Percentiles rank a stretch among this genome's conserved stretches.
These are phyloP conservation scores for Cordyceps farinosa DNA, from an alignment of 2,329 filamentous ascomycete species.

Conservation along the genomic window DNA sequence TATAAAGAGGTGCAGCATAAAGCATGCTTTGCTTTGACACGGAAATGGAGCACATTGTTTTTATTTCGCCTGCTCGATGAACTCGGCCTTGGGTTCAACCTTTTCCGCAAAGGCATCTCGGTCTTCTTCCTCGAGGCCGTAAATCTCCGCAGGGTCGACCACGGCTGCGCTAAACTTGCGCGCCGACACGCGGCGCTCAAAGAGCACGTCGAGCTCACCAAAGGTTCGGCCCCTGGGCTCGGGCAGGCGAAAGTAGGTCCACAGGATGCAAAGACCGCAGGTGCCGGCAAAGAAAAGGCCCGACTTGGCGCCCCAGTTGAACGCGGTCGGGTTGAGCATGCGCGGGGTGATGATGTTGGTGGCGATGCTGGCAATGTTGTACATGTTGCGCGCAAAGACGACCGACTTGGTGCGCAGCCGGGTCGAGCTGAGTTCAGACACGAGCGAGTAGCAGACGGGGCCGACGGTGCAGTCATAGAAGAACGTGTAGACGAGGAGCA, in stretches of 20 bases:
- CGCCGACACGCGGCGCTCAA: slow-evolving; percentile 42
- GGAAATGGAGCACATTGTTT: background rate
- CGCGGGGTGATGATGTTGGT: slow-evolving; percentile 45
- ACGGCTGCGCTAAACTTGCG: slow-evolving; percentile 37
- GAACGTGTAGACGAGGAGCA: slow-evolving; percentile 42
- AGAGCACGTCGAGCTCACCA: slow-evolving; percentile 54
- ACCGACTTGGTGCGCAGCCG: slow-evolving; percentile 46
- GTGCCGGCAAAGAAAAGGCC: slow-evolving; percentile 46
- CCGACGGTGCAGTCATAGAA: slow-evolving; percentile 39
- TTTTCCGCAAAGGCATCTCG: background rate
- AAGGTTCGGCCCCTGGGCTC: slow-evolving; percentile 53
- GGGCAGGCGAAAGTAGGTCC: slow-evolving; percentile 51
- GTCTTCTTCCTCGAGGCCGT: background rate
- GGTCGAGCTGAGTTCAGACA: slow-evolving; percentile 50
- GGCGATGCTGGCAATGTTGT: slow-evolving; percentile 47
- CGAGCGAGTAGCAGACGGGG: slow-evolving; percentile 76
- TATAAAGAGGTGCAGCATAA: background rate
- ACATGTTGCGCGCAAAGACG: slow-evolving; percentile 43
- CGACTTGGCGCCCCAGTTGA: slow-evolving; percentile 46
- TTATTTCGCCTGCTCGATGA: slow-evolving; percentile 7
- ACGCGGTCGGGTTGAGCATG: slow-evolving; percentile 45
- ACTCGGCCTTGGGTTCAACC: background rate
- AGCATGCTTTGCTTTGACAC: background rate
- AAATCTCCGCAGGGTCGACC: slow-evolving; percentile 21
- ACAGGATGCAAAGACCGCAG: slow-evolving; percentile 43